These are phyloP conservation scores for Plasmodium relictum DNA, from an alignment of 169 alveolate genomes.

Conservation along the genomic window DNA sequence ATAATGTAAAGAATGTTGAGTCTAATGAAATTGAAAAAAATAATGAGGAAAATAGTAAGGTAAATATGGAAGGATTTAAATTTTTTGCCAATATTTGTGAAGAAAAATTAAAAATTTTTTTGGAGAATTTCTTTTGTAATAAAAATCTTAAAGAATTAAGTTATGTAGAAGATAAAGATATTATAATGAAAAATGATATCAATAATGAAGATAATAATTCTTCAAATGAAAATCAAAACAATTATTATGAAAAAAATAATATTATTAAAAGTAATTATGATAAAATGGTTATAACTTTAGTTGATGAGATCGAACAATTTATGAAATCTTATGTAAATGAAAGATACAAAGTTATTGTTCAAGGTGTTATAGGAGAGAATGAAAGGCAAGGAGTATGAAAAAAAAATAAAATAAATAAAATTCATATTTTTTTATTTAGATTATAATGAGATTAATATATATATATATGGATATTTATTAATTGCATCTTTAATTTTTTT, in stretches of 20 bases:
- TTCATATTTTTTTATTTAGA: background rate
- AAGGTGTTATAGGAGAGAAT: slow-evolving; percentile 69
- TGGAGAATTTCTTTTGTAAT: slow-evolving; percentile 50
- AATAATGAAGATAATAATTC: slow-evolving; percentile 29
- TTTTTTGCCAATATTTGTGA: slow-evolving; percentile 67
- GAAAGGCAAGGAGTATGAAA: slow-evolving; percentile 68
- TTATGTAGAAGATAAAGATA: slow-evolving; percentile 30
- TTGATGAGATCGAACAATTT: slow-evolving; percentile 68
- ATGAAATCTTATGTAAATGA: slow-evolving; percentile 72
- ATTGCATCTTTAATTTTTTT: background rate
- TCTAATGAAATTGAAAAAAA: slow-evolving; percentile 41
- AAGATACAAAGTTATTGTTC: slow-evolving; percentile 70
- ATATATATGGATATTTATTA: slow-evolving; percentile 3
- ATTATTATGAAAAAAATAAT: slow-evolving; percentile 21
- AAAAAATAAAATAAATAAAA: background rate
- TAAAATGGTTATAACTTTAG: slow-evolving; percentile 52
- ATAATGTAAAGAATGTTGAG: slow-evolving; percentile 23
- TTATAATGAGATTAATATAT: background rate
- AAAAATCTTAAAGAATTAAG: slow-evolving; percentile 25
- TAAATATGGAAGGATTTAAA: slow-evolving; percentile 60
- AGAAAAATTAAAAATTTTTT: slow-evolving; percentile 46
- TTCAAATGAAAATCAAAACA: slow-evolving; percentile 53
- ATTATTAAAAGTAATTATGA: slow-evolving; percentile 68
- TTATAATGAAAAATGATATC: background rate
- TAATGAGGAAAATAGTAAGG: slow-evolving; percentile 44